Evolutionary conservation across 1,284 basidiomycete species (phyloP), one percentile per base, ranked within the genome.

Genomic region (Macrocybe sp.): DNA sequence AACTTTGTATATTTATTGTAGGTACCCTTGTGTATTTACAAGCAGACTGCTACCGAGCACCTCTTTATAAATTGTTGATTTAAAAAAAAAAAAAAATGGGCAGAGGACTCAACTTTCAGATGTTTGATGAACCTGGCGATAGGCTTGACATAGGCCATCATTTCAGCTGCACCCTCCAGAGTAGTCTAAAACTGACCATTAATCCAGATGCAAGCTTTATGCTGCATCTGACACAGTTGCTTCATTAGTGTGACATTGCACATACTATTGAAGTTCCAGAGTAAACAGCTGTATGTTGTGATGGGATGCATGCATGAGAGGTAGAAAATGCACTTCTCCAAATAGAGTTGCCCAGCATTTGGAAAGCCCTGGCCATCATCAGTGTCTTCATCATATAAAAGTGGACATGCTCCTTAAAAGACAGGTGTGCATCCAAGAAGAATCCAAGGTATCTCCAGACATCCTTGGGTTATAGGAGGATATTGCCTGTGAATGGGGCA

Each of bases 321-420:
- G 41, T 42, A 42, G 41, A 42, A 32, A 8, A 42, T 29, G 14
- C 41, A 32, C 29, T 42, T 42, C 41, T 42, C 29, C 3, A 42
- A 7, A 31, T 12, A 4, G 41, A 42, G 29, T 42, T 42, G 34
- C 41, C 41, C 30, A 42, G 41, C 41, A 42, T 42, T 9, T 31
- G 9, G 29, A 42, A 31, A 7, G 41, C 41, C 12, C 34, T 42
- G 9, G 34, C 41, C 10, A 32, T 42, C n/a, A 32, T 42, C 6
- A 42, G 10, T 30, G 41, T 32, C 11, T 42, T 42, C 10, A 32
- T 42, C n/a, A 32, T 31, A 14, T 42, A 42, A n/a, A n/a, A 31
- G 11, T 30, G 30, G 41, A 42, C 41, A 31, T 42, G 41, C 10
- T 42, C 9, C 6, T 29, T 31, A 11, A 42, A 42, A 3, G 41